Conservation (phyloP, 371 early-diverging fungal genomes). For the Blakeslea trispora region DNA sequence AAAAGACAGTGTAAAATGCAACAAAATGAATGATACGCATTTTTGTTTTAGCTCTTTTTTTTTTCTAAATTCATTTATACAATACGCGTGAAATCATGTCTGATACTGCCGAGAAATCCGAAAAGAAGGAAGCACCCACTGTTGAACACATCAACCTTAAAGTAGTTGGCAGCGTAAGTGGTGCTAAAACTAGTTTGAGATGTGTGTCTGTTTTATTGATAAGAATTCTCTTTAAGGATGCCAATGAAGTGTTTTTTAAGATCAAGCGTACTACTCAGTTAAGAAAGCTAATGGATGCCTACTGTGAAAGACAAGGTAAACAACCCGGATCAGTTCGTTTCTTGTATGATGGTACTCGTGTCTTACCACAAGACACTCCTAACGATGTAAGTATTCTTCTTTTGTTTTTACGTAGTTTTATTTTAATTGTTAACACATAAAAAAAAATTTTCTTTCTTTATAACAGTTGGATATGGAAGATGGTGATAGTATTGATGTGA, state of each 20-base stretch:
- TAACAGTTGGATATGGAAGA: conserved; percentile 92
- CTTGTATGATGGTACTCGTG: conserved; percentile 85
- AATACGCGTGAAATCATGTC: conserved; percentile 22
- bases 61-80: background rate
- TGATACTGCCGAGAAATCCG: conserved; percentile 32
- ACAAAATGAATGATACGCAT: background rate
- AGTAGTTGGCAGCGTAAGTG: conserved; percentile 81
- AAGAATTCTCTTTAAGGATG: too few species aligned
- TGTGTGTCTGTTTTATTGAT: too few species aligned
- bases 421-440: background rate
- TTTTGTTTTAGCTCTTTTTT: conserved; percentile 6
- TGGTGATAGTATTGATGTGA: conserved; percentile 91
- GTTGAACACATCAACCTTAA: conserved; percentile 88
- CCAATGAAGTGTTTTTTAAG: conserved; percentile 87
- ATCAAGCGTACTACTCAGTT: conserved; percentile 90
- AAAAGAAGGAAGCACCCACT: conserved; percentile 56
- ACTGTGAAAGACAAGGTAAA: conserved; percentile 83
- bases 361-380: conserved; percentile 77
- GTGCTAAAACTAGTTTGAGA: too few species aligned
- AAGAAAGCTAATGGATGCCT: conserved; percentile 91
- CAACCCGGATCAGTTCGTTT: conserved; percentile 78
- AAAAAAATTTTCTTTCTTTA: background rate
- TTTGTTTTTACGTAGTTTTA: background rate
- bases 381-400: conserved; percentile 74
- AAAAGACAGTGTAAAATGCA: background rate